Evolutionary conservation across 331 rosid species (phyloP).

Genomic region (Telfairia occidentalis): DNA sequence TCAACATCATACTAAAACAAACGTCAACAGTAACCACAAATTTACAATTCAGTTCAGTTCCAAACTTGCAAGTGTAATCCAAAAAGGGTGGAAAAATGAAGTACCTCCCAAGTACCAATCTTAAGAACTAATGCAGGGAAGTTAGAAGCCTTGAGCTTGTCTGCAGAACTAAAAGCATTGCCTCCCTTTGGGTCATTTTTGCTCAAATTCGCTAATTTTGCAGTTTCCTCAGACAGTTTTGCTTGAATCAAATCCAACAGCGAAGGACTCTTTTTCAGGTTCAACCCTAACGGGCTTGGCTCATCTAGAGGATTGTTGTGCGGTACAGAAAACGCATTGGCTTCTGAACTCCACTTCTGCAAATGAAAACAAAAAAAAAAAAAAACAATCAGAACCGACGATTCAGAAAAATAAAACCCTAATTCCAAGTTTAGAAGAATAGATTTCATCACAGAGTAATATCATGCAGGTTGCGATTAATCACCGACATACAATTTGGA

Average conservation of each 20-base stretch:
- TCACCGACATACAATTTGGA: no score
- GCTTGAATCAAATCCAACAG: conserved; percentile 73
- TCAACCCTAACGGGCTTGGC: conserved; percentile 94
- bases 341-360: conserved; percentile 32
- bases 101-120: conserved; percentile 96
- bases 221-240: conserved; percentile 57
- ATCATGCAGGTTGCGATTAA: not conserved
- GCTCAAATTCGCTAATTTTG: conserved; percentile 10
- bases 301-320: conserved; percentile 62
- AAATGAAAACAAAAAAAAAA: not conserved
- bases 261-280: conserved; percentile 80
- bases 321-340: conserved; percentile 15
- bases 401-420: not conserved
- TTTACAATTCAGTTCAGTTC: conserved; percentile 1
- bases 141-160: conserved; percentile 87
- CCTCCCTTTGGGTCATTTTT: conserved; percentile 34
- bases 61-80: not conserved
- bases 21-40: not conserved
- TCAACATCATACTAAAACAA: not conserved
- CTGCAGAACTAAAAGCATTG: conserved; percentile 27
- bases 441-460: not conserved
- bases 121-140: conserved; percentile 68
- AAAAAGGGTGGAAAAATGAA: not conserved
- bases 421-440: not conserved
- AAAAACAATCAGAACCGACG: not conserved